phyloP scores from a whole-genome alignment of 768 basidiomycete genomes.

The Rubroboletus pulcherrimus region DNA sequence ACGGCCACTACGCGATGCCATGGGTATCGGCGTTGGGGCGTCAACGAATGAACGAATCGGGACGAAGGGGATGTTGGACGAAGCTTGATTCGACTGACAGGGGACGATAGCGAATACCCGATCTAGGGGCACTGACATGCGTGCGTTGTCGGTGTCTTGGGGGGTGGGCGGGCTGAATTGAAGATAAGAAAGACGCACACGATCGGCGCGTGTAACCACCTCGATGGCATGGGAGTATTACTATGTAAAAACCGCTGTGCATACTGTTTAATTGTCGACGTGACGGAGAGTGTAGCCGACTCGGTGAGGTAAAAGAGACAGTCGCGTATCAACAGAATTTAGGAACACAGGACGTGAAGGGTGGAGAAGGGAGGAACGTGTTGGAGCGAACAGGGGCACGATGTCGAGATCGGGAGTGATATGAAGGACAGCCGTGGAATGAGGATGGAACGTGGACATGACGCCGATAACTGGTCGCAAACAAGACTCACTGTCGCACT shows the following conservation, averaged over 20 bases:
- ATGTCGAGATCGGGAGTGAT: constrained; percentile 9
- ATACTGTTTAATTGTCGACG: not conserved
- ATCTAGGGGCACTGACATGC: not conserved
- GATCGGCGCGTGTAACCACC: not conserved
- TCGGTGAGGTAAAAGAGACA: constrained; percentile 3
- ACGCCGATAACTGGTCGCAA: too few species aligned
- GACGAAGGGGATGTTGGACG: too few species aligned
- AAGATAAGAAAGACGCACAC: not conserved
- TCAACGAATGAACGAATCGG: not conserved
- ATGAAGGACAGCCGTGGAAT: constrained; percentile 1
- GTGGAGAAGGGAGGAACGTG: constrained; percentile 13
- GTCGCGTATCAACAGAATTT: not conserved
- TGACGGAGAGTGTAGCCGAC: not conserved
- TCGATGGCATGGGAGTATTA: not conserved
- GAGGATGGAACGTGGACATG: constrained; percentile 12
- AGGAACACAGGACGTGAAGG: not conserved
- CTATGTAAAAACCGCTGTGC: not conserved
- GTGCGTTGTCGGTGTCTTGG: not conserved
- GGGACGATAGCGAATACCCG: not conserved
- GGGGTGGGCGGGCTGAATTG: not conserved
- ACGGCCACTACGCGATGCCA: not conserved
- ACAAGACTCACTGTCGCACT: not conserved
- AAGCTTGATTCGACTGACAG: not conserved
- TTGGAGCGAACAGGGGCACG: not conserved
- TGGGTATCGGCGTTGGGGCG: not conserved